phyloP scores from a whole-genome alignment of 1,284 basidiomycete genomes.

The Leucoagaricus sp. region DNA sequence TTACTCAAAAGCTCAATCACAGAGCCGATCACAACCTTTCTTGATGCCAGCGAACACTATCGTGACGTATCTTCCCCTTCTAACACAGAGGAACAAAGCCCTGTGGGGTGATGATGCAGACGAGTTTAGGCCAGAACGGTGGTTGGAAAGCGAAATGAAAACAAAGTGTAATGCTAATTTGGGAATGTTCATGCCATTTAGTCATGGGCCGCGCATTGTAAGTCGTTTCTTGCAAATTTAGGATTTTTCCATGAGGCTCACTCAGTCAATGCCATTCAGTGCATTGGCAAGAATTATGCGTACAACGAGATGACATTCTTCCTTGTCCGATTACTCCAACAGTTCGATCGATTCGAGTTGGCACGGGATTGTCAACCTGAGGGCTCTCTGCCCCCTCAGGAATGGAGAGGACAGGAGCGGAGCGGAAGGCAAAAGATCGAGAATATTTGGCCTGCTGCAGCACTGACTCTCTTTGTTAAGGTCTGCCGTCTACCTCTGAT shows the following conservation, averaged over 20 bases:
- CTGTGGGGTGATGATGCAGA: constrained; percentile 73
- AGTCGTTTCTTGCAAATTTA: constrained; percentile 21
- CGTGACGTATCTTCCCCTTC: constrained; percentile 56
- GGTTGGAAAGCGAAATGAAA: constrained; percentile 56
- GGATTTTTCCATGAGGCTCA: constrained; percentile 1
- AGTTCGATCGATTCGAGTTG: constrained; percentile 58
- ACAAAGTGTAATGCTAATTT: constrained; percentile 55
- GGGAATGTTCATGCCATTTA: constrained; percentile 69
- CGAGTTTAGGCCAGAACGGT: constrained; percentile 70
- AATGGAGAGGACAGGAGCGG: constrained; percentile 48
- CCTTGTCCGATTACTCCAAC: constrained; percentile 64
- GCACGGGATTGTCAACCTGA: constrained; percentile 61
- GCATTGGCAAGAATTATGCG: constrained; percentile 73
- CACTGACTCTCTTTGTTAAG: constrained; percentile 64
- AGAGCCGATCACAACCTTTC: constrained; percentile 36
- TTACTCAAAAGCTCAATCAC: constrained; percentile 25
- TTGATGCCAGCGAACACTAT: constrained; percentile 62
- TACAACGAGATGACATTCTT: constrained; percentile 74
- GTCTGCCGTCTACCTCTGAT: constrained; percentile 28
- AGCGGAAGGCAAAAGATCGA: constrained; percentile 57
- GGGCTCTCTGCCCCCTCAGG: constrained; percentile 56
- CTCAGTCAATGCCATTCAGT: constrained; percentile 47
- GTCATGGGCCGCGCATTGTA: constrained; percentile 61
- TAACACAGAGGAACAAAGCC: constrained; percentile 59
- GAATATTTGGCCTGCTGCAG: constrained; percentile 57